Evolutionary conservation across 306 rosid species (phyloP).

Genomic region (Vigna reflexopilosa): DNA sequence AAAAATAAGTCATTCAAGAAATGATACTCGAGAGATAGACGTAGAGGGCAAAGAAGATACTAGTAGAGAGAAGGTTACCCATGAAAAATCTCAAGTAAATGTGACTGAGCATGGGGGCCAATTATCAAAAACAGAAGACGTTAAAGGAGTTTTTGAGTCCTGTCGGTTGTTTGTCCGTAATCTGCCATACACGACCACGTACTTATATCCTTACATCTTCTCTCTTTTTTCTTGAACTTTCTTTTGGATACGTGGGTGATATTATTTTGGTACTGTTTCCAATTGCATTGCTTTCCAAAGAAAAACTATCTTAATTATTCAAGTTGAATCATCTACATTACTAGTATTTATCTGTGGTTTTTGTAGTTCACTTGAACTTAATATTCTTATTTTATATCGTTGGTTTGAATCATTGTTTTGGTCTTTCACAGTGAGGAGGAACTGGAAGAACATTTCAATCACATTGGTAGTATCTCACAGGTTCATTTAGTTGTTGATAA

Average conservation of each 20-base stretch:
- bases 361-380: constrained; percentile 16
- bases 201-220: background rate
- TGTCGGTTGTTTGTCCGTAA: constrained; percentile 86
- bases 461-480: constrained; percentile 70
- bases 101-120: constrained; percentile 39
- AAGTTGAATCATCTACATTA: constrained; percentile 21
- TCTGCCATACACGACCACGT: constrained; percentile 85
- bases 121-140: constrained; percentile 51
- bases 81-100: constrained; percentile 43
- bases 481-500: constrained; percentile 86
- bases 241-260: constrained; percentile 13
- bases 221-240: constrained; percentile 12
- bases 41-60: constrained; percentile 40
- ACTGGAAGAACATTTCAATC: constrained; percentile 75
- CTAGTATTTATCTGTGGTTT: constrained; percentile 15
- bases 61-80: constrained; percentile 34
- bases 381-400: constrained; percentile 3
- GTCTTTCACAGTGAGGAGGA: constrained; percentile 77
- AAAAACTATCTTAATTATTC: constrained; percentile 32
- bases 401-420: constrained; percentile 19
- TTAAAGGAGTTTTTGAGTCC: constrained; percentile 61
- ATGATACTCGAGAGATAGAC: constrained; percentile 43
- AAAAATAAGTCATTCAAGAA: constrained; percentile 36
- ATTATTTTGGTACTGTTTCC: constrained; percentile 17
- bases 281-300: constrained; percentile 1